Base-by-base conservation (phyloP, 2,329 filamentous ascomycete species). In the Lithohypha guttulata region DNA sequence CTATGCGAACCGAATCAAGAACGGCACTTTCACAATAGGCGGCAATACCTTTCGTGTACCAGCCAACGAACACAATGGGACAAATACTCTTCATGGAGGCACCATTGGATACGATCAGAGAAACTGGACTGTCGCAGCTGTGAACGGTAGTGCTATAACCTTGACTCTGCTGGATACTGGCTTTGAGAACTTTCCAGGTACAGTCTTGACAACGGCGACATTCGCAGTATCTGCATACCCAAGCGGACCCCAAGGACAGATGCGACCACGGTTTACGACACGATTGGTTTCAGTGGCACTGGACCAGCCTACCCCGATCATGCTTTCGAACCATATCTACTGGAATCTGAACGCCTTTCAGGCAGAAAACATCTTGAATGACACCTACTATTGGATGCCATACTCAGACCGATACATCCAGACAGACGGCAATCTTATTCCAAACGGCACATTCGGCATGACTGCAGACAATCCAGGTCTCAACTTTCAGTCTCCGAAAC, bases 401-500 rank as follows among this genome's bases (percentile, higher is more conserved):
- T 56, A 67, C 20, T 61, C 65, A 6, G 51, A 53, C 18, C 65
- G 68, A 32, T 62, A 60, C 44, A 59, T 72, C 42, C 59, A 53
- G 11, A 59, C 61, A 8, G 67, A 71, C 58, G 71, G 69, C 44
- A 83, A 84, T 42, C 65, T 84, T 11, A 79, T 87, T 41, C 83
- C 82, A 0, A 85, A 79, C 0, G 83, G 83, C 29, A 73, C 81
- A 40, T 80, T 95, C 47, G 74, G 76, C 26, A 78, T 76, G 1
- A 77, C 84, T 47, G 83, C 86, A 51, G 80, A 86, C 59, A 84
- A 87, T 19, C 58, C 53, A 29, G 54, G 56, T 8, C 49, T 65
- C 26, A 61, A 69, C 64, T 94, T 86, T 79, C 83, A 77, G 34
- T 60, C 70, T 18, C 81, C 84, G 7, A 93, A 93, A 67, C 72